These are phyloP conservation scores for Dissophora ornata DNA, from an alignment of 192 early-diverging fungal genomes.

Conservation along the genomic window DNA sequence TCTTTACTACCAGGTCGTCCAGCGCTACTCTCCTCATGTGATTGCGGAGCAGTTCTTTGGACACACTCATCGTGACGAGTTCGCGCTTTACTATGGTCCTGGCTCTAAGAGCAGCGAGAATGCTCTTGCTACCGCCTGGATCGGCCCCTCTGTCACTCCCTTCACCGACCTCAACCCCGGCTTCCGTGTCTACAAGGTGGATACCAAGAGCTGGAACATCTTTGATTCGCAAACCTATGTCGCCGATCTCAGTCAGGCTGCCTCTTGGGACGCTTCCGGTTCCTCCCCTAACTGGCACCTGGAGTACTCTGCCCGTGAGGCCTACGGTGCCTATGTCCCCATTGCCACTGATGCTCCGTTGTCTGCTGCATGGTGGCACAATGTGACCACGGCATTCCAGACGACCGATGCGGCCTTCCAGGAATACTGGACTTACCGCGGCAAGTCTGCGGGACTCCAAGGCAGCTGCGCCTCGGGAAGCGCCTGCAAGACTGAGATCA, in stretches of 20 bases:
- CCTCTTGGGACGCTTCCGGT: slow-evolving; percentile 46
- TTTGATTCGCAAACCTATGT: slow-evolving; percentile 64
- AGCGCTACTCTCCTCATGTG: slow-evolving; percentile 63
- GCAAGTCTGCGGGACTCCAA: slow-evolving; percentile 35
- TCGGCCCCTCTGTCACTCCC: slow-evolving; percentile 64
- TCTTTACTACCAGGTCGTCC: slow-evolving; percentile 64
- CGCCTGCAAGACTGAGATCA: slow-evolving; percentile 20
- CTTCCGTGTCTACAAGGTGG: slow-evolving; percentile 66
- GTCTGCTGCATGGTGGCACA: slow-evolving; percentile 61
- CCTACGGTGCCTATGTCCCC: slow-evolving; percentile 39
- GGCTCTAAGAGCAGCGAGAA: slow-evolving; percentile 30
- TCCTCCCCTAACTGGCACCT: slow-evolving; percentile 60
- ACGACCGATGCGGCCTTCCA: slow-evolving; percentile 43
- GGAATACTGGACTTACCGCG: slow-evolving; percentile 52
- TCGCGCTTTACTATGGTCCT: slow-evolving; percentile 60
- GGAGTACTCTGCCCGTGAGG: slow-evolving; percentile 61
- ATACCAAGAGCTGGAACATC: slow-evolving; percentile 59
- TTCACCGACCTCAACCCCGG: slow-evolving; percentile 63
- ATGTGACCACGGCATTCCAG: slow-evolving; percentile 59
- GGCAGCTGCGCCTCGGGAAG: slow-evolving; percentile 20
- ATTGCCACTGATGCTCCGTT: slow-evolving; percentile 32
- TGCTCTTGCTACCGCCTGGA: slow-evolving; percentile 58
- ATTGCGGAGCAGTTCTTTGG: slow-evolving; percentile 69
- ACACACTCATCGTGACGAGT: slow-evolving; percentile 63
- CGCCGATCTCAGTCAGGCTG: slow-evolving; percentile 56